Percentiles rank a stretch among this genome's conserved stretches.
Conservation (phyloP, 306 rosid species). For the Pachyrhizus erosus region DNA sequence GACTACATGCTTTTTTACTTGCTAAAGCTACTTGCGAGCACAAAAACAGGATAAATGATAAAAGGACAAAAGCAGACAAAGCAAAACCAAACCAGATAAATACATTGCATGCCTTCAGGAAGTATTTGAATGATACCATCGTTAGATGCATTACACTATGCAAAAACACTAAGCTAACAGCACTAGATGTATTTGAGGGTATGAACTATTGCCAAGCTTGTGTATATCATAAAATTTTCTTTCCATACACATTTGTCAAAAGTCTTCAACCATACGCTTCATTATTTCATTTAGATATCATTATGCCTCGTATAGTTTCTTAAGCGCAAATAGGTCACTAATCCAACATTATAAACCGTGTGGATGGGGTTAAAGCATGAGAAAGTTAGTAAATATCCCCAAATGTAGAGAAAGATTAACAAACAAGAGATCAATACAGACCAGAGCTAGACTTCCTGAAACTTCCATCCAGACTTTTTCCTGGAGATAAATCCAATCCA, state of each 20-base stretch:
- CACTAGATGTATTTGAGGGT: neutral
- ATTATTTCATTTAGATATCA: constrained; percentile 22
- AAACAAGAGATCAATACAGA: constrained; percentile 45
- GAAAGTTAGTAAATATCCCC: constrained; percentile 1
- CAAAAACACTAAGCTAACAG: neutral
- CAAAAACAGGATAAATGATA: neutral
- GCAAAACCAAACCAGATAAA: constrained; percentile 25
- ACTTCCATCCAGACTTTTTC: constrained; percentile 78
- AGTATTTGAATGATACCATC: neutral
- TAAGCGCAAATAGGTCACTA: constrained; percentile 3
- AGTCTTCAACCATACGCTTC: constrained; percentile 16
- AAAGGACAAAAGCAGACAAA: neutral
- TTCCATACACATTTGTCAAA: neutral
- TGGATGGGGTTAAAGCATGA: constrained; percentile 4
- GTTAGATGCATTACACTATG: constrained; percentile 1
- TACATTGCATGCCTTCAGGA: neutral
- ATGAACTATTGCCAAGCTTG: neutral
- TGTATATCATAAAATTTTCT: constrained; percentile 12
- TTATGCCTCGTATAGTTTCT: constrained; percentile 17
- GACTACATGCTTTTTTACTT: neutral
- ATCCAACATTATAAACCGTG: constrained; percentile 19
- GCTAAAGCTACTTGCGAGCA: neutral
- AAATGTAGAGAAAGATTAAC: constrained; percentile 9
- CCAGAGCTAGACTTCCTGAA: constrained; percentile 81
- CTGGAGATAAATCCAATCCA: constrained; percentile 76